These are phyloP conservation scores for Gnomoniopsis smithogilvyi DNA, from an alignment of 2,329 filamentous ascomycete genomes.

Conservation along the genomic window DNA sequence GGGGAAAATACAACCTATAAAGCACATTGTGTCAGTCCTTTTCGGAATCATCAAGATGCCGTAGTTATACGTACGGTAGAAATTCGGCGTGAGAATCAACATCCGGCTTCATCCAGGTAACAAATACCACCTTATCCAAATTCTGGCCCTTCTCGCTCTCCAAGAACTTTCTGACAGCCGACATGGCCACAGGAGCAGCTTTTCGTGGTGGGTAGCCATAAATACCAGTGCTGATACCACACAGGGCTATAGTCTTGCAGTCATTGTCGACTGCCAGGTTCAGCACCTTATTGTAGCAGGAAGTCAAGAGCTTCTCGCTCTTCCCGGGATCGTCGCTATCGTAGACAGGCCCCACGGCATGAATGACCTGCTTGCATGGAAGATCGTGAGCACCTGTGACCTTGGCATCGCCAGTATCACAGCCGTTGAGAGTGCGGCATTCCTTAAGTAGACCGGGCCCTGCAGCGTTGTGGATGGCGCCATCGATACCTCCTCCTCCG, in stretches of 20 bases:
- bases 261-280: conserved; percentile 66
- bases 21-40: background rate
- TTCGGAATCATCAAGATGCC: fast-evolving
- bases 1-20: conserved; percentile 28
- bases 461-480: conserved; percentile 81
- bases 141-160: conserved; percentile 41
- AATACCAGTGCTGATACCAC: conserved; percentile 80
- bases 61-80: conserved; percentile 63
- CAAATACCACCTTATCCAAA: conserved; percentile 77
- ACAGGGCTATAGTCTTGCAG: conserved; percentile 75
- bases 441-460: conserved; percentile 66
- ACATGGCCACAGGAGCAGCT: conserved; percentile 70
- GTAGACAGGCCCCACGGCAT: conserved; percentile 87
- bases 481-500: conserved; percentile 88
- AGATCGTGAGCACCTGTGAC: conserved; percentile 77
- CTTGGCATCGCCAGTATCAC: conserved; percentile 73
- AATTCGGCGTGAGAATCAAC: conserved; percentile 65
- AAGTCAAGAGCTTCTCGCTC: conserved; percentile 46
- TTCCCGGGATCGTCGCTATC: conserved; percentile 33
- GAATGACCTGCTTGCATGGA: conserved; percentile 77
- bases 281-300: conserved; percentile 70
- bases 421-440: conserved; percentile 70
- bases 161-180: conserved; percentile 54
- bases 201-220: conserved; percentile 79
- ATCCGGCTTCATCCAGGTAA: conserved; percentile 78